Evolutionary conservation across 2,329 filamentous ascomycete species (phyloP).

Genomic region (Rugonectria rugulosa): DNA sequence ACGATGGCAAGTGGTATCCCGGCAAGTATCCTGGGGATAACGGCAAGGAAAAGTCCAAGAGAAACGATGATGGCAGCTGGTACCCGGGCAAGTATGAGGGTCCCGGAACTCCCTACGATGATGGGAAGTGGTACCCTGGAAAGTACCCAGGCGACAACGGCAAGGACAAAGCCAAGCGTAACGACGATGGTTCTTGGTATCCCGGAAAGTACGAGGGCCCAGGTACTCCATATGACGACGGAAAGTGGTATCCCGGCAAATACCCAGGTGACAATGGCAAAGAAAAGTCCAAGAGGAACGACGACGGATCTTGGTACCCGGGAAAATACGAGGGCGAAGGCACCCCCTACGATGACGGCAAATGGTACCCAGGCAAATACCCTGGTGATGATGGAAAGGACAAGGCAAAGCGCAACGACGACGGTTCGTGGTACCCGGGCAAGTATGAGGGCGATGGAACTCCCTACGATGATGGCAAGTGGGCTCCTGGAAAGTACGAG

Average conservation of each 20-base stretch:
- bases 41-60: not conserved
- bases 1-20: not conserved
- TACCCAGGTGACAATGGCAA: not conserved
- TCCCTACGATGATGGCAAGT: not conserved
- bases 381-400: not conserved
- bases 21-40: not conserved
- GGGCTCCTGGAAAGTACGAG: not conserved
- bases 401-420: not conserved
- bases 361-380: not conserved
- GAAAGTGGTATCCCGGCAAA: not conserved
- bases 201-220: not conserved
- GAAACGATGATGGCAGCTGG: not conserved
- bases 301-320: not conserved
- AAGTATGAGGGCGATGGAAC: not conserved
- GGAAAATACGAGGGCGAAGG: not conserved
- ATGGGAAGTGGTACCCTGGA: not conserved
- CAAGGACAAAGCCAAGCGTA: not conserved
- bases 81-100: not conserved
- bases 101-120: not conserved
- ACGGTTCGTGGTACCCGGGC: not conserved
- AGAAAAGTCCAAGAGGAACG: not conserved
- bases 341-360: not conserved
- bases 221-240: not conserved
- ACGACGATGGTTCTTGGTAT: not conserved
- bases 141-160: not conserved